phyloP scores from a whole-genome alignment of 2,329 filamentous ascomycete species.

The Diaporthe amygdali region DNA sequence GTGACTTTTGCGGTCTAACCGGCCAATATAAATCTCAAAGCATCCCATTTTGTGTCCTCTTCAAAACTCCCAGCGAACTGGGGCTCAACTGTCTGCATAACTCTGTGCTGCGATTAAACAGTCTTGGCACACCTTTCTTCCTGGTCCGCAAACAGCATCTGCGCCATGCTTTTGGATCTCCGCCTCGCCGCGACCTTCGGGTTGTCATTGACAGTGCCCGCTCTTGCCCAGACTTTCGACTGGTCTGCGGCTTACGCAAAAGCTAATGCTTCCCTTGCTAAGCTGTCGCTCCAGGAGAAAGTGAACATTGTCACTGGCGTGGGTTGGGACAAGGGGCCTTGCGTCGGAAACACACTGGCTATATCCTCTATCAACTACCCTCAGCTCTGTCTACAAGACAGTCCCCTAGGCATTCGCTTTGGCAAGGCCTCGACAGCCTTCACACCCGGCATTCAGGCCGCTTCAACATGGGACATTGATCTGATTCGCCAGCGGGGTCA shows the following conservation, averaged over 20 bases:
- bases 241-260: constrained; percentile 76
- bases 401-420: constrained; percentile 77
- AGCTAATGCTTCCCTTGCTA: constrained; percentile 68
- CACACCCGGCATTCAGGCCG: constrained; percentile 79
- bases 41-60: not conserved
- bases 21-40: not conserved
- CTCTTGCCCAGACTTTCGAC: constrained; percentile 40
- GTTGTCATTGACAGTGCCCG: constrained; percentile 60
- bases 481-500: constrained; percentile 75
- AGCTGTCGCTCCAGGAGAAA: constrained; percentile 78
- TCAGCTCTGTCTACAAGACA: constrained; percentile 79
- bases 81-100: not conserved
- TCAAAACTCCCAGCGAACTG: not conserved
- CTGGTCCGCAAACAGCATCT: not conserved
- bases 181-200: not conserved
- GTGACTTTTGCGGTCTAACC: not conserved
- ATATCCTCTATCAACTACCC: constrained; percentile 68
- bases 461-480: constrained; percentile 78
- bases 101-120: not conserved
- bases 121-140: not conserved
- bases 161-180: not conserved
- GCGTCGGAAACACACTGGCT: constrained; percentile 67
- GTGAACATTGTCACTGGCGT: constrained; percentile 79
- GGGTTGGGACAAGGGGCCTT: constrained; percentile 76
- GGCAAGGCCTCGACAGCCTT: constrained; percentile 76